Conservation (phyloP, 2,329 filamentous ascomycete species). For the Didymella sp. region DNA sequence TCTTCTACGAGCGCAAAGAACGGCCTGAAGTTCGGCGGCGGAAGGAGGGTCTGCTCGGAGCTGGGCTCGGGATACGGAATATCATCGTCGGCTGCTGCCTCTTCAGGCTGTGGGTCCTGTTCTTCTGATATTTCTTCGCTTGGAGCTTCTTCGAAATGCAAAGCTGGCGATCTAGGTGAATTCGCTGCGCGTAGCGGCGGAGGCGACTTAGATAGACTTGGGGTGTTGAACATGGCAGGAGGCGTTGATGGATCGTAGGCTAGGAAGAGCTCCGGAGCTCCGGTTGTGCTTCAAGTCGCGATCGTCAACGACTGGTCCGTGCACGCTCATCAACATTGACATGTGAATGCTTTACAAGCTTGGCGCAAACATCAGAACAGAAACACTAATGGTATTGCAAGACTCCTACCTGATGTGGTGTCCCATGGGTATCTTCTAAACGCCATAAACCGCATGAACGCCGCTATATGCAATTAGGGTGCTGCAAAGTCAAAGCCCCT, state of each 20-base stretch:
- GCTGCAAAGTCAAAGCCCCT: not conserved
- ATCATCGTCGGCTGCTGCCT: conserved; percentile 38
- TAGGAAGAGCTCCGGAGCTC: conserved; percentile 34
- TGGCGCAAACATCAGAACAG: not conserved
- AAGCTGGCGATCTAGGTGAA: conserved; percentile 39
- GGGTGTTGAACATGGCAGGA: conserved; percentile 41
- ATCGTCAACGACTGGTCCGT: conserved; percentile 37
- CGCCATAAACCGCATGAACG: conserved; percentile 18
- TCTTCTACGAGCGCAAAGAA: conserved; percentile 89
- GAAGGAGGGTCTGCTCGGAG: conserved; percentile 47
- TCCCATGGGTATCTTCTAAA: conserved; percentile 37
- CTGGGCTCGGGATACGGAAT: conserved; percentile 45
- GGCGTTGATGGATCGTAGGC: conserved; percentile 22
- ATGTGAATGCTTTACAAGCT: conserved; percentile 15
- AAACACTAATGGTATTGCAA: not conserved
- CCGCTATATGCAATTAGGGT: not conserved
- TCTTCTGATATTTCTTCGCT: conserved; percentile 29
- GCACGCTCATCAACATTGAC: conserved; percentile 16
- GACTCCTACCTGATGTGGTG: conserved; percentile 1
- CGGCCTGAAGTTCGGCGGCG: conserved; percentile 69
- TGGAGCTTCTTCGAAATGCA: conserved; percentile 35
- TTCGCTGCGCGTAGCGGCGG: conserved; percentile 25
- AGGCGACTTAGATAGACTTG: conserved; percentile 28
- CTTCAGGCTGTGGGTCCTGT: conserved; percentile 26
- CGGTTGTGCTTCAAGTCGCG: conserved; percentile 23